Conservation (phyloP, 78 protist genomes). For the Dictyostelium intermedium region DNA sequence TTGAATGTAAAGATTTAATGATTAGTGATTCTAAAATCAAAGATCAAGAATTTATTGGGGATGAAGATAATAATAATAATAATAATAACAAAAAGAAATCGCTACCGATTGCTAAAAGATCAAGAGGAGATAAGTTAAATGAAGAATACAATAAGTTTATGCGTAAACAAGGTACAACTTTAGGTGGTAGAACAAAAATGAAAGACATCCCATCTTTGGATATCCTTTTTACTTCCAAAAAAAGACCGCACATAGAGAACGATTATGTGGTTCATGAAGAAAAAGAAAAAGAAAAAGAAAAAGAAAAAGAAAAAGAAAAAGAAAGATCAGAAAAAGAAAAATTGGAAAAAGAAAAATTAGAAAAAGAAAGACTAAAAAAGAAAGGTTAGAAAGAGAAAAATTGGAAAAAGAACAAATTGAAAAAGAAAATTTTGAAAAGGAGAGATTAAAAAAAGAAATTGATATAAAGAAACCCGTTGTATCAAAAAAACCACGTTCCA, state of each 20-base stretch:
- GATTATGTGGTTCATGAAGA: not conserved
- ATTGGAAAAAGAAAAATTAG: not conserved
- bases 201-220: not conserved
- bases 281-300: not conserved
- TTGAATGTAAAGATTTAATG: not conserved
- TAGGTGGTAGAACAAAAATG: not conserved
- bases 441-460: not conserved
- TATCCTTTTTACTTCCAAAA: not conserved
- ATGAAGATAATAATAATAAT: not conserved
- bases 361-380: not conserved
- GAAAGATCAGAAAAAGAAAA: not conserved
- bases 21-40: no score
- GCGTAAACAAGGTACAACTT: not conserved
- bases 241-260: not conserved
- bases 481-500: not conserved
- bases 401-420: not conserved
- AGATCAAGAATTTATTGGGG: not conserved
- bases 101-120: not conserved
- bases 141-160: not conserved
- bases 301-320: not conserved
- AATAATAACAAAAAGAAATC: not conserved
- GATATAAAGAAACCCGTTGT: not conserved
- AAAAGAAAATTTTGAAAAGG: not conserved
- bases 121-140: not conserved
- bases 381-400: not conserved